phyloP scores from a whole-genome alignment of 495 filamentous ascomycete species.

The Annulohypoxylon bovei region DNA sequence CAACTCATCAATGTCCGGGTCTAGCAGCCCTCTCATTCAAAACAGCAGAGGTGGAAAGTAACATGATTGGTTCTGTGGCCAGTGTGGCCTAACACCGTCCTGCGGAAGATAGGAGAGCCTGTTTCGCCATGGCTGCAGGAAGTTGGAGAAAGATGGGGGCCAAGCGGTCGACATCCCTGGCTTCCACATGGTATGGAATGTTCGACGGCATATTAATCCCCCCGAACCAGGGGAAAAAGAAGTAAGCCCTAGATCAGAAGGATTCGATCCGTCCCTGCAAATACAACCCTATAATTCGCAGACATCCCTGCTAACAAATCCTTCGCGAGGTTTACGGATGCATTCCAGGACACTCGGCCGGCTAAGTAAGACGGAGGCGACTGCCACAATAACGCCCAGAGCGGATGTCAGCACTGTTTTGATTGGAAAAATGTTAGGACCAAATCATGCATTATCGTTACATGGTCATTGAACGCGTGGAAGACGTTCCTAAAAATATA shows the following conservation, averaged over 20 bases:
- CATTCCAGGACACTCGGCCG: constrained; percentile 8
- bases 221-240: constrained; percentile 41
- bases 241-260: constrained; percentile 48
- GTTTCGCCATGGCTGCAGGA: constrained; percentile 35
- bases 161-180: constrained; percentile 26
- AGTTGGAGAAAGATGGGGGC: constrained; percentile 39
- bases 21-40: constrained; percentile 31
- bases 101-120: constrained; percentile 40
- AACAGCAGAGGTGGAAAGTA: not conserved
- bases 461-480: constrained; percentile 4
- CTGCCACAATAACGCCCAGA: constrained; percentile 10
- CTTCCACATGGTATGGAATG: constrained; percentile 30
- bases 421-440: constrained; percentile 10
- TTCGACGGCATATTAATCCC: constrained; percentile 46
- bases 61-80: constrained; percentile 9
- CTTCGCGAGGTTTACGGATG: constrained; percentile 13
- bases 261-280: constrained; percentile 40
- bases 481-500: constrained; percentile 36
- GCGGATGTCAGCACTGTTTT: constrained; percentile 29
- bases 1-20: constrained; percentile 15
- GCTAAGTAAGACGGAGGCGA: constrained; percentile 11
- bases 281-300: constrained; percentile 33
- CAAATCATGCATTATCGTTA: constrained; percentile 26
- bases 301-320: constrained; percentile 8
- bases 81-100: constrained; percentile 11